Evolutionary conservation across 73 alveolate genomes (phyloP).

Genomic region (Symbiodinium natans): DNA sequence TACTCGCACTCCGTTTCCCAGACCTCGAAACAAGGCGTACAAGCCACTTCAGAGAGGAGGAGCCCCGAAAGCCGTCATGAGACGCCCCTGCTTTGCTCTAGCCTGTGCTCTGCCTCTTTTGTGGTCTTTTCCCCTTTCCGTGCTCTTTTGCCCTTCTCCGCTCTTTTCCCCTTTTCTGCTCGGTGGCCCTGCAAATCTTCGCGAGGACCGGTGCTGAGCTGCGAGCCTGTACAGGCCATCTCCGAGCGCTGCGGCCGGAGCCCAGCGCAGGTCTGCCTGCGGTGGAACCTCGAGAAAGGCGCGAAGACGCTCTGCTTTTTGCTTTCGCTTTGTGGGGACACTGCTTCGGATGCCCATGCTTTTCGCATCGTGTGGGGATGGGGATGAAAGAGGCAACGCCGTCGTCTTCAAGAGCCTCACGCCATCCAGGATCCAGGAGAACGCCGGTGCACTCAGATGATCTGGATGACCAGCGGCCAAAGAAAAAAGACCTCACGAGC

Average conservation of each 20-base stretch:
- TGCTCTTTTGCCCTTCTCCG: background rate
- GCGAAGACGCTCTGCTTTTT: background rate
- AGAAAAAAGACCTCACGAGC: background rate
- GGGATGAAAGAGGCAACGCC: conserved; percentile 57
- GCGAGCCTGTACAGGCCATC: conserved; percentile 14
- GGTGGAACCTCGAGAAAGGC: conserved; percentile 66
- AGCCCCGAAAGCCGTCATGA: no score
- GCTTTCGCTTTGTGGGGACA: background rate
- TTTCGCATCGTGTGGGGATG: no score
- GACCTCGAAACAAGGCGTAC: conserved; percentile 14
- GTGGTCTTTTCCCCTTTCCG: no score
- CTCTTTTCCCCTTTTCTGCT: background rate
- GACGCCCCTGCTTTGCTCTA: no score
- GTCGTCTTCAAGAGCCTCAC: conserved; percentile 77
- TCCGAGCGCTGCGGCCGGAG: conserved; percentile 11
- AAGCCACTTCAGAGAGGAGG: conserved; percentile 79
- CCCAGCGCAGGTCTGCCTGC: conserved; percentile 72
- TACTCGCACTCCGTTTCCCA: background rate
- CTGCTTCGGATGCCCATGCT: no score
- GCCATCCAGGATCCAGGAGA: conserved; percentile 37
- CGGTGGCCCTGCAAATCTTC: background rate
- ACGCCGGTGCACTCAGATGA: background rate
- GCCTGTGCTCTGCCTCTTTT: no score
- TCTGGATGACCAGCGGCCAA: background rate
- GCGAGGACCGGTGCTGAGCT: conserved; percentile 66